Conservation (phyloP, 1,284 basidiomycete genomes). For the Bjerkandera adusta region DNA sequence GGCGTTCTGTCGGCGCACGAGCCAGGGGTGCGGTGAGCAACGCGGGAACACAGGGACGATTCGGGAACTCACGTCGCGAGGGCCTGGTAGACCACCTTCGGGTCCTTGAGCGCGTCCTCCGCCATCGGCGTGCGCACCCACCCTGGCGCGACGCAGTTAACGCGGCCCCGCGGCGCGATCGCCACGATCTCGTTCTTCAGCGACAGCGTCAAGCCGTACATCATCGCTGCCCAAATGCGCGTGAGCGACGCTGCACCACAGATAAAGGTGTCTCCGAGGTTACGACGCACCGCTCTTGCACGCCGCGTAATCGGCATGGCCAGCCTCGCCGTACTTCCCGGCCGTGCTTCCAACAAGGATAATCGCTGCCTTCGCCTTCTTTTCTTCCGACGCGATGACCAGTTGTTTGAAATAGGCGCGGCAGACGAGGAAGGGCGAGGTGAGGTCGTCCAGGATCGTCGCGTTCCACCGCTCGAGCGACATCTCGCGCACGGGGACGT, state of each 20-base stretch:
- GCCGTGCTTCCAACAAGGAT: constrained; percentile 70
- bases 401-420: constrained; percentile 58
- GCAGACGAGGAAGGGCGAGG: constrained; percentile 64
- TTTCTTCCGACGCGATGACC: constrained; percentile 34
- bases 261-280: neutral
- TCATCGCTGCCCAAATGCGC: constrained; percentile 69
- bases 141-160: constrained; percentile 73
- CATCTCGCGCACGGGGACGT: constrained; percentile 57
- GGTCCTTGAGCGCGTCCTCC: constrained; percentile 44
- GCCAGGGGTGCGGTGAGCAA: neutral
- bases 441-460: constrained; percentile 64
- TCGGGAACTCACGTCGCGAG: constrained; percentile 57
- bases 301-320: constrained; percentile 63
- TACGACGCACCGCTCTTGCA: constrained; percentile 52
- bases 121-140: constrained; percentile 70
- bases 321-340: constrained; percentile 72
- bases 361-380: constrained; percentile 55
- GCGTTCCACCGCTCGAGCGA: constrained; percentile 61
- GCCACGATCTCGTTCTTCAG: constrained; percentile 82
- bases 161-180: constrained; percentile 65
- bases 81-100: constrained; percentile 46
- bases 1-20: constrained; percentile 47
- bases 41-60: neutral
- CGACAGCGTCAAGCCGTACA: constrained; percentile 68
- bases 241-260: constrained; percentile 7